These are phyloP conservation scores for Zygoascus flipseniorum DNA, from an alignment of 805 yeast genomes.

Conservation along the genomic window DNA sequence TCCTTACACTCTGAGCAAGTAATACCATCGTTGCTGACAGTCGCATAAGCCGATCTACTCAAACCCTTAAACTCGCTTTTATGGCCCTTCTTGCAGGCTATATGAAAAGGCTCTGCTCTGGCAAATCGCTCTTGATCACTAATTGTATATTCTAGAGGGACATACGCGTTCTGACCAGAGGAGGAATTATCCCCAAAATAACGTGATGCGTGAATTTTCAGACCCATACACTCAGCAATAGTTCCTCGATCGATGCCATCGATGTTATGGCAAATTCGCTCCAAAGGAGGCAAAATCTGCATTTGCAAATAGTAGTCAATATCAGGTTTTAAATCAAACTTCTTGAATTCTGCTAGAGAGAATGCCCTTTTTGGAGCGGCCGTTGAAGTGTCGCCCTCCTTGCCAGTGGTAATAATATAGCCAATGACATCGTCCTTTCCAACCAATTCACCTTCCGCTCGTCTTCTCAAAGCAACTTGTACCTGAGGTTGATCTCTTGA, in stretches of 20 bases:
- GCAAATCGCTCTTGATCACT: conserved; percentile 78
- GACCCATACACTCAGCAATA: conserved; percentile 67
- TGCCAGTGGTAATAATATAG: conserved; percentile 61
- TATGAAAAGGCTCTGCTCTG: conserved; percentile 44
- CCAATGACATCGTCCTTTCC: conserved; percentile 88
- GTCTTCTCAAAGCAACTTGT: conserved; percentile 76
- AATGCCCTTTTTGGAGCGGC: conserved; percentile 75
- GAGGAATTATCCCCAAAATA: conserved; percentile 13
- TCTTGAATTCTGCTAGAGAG: conserved; percentile 60
- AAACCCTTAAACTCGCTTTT: conserved; percentile 69
- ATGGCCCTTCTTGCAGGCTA: conserved; percentile 57
- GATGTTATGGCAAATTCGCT: conserved; percentile 73
- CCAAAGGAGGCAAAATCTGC: conserved; percentile 86
- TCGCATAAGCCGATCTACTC: conserved; percentile 42
- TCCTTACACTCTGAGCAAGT: conserved; percentile 55
- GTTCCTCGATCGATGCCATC: conserved; percentile 80
- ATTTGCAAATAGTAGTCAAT: conserved; percentile 72
- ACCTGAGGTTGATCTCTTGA: conserved; percentile 51
- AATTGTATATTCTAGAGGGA: conserved; percentile 74
- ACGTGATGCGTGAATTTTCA: conserved; percentile 60
- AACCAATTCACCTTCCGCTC: conserved; percentile 76
- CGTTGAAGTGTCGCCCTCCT: conserved; percentile 20
- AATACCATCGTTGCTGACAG: conserved; percentile 59
- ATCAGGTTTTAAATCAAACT: conserved; percentile 55
- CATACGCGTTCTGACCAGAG: conserved; percentile 31